Evolutionary conservation across 2,329 filamentous ascomycete species (phyloP).

Genomic region (Pyrenophora tritici-repentis): DNA sequence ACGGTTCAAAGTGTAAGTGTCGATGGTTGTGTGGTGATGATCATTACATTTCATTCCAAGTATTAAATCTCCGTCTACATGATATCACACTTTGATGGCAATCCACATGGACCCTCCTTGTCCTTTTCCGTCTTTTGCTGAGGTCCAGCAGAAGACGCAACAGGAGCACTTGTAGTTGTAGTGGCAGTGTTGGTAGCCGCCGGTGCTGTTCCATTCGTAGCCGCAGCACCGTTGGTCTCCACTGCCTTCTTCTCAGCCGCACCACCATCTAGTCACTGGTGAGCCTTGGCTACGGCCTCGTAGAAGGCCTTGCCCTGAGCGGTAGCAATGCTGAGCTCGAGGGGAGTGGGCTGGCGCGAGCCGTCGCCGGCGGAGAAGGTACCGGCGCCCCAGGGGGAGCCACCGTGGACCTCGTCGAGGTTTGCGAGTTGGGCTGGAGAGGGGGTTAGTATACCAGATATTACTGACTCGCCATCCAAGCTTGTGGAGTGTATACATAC

Average conservation of each 20-base stretch:
- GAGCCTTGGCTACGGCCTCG: conserved; percentile 72
- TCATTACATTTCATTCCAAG: conserved; percentile 5
- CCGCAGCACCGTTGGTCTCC: conserved; percentile 3
- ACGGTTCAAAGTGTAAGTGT: too few relatives aligned
- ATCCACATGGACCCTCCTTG: conserved; percentile 73
- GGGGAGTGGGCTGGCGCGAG: conserved; percentile 74
- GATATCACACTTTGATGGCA: conserved; percentile 75
- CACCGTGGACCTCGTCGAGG: conserved; percentile 80
- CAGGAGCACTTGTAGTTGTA: conserved; percentile 12
- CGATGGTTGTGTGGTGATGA: background rate
- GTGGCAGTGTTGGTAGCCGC: conserved; percentile 25
- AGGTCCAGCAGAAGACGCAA: conserved; percentile 28
- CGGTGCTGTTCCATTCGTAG: background rate
- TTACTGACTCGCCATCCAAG: too few relatives aligned
- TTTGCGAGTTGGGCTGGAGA: conserved; percentile 63
- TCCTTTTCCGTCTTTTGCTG: conserved; percentile 46
- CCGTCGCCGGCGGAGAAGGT: conserved; percentile 83
- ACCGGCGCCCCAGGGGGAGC: conserved; percentile 89
- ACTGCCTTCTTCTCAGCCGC: conserved; percentile 11
- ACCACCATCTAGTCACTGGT: conserved; percentile 76
- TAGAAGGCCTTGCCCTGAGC: conserved; percentile 88
- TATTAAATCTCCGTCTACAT: conserved; percentile 49
- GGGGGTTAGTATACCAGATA: background rate
- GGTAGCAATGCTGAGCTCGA: conserved; percentile 79
- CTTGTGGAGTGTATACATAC: conserved; percentile 11